Conservation (phyloP, 352 stramenopile genomes). For the Phytophthora brassicae region DNA sequence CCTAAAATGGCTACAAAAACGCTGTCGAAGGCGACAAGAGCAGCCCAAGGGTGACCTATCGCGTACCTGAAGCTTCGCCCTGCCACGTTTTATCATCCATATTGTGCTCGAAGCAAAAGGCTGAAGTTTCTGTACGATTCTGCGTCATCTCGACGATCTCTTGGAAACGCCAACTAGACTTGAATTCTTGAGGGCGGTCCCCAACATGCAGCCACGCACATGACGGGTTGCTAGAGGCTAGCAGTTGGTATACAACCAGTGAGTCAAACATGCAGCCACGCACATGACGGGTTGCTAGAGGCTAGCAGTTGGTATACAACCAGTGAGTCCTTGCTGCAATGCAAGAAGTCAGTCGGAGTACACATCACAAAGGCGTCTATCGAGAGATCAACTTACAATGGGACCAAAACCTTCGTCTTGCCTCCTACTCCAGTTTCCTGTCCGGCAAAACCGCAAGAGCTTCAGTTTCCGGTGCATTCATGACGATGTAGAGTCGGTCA, state of each 20-base stretch:
- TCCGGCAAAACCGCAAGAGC: slow-evolving; percentile 22
- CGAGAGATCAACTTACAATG: slow-evolving; percentile 29
- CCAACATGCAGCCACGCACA: slow-evolving; percentile 41
- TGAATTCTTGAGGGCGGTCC: slow-evolving; percentile 36
- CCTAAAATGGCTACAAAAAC: slow-evolving; percentile 35
- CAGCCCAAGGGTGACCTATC: slow-evolving; percentile 41
- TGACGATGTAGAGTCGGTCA: slow-evolving; percentile 36
- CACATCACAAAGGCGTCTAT: too few relatives aligned
- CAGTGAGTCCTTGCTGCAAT: too few relatives aligned
- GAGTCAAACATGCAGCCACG: slow-evolving; percentile 7
- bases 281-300: slow-evolving; percentile 23
- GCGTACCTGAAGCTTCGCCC: slow-evolving; percentile 23
- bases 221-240: slow-evolving; percentile 23
- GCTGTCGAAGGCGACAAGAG: slow-evolving; percentile 42
- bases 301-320: slow-evolving; percentile 38
- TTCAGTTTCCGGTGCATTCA: slow-evolving; percentile 11
- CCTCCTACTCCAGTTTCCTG: slow-evolving; percentile 20
- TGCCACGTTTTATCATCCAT: slow-evolving; percentile 38
- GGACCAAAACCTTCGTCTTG: slow-evolving; percentile 31
- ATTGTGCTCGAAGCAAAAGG: slow-evolving; percentile 36
- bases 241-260: slow-evolving; percentile 37
- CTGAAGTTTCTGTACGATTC: slow-evolving; percentile 11
- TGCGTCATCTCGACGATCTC: slow-evolving; percentile 37
- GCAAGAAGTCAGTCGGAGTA: background rate
- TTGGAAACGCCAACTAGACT: slow-evolving; percentile 36